Conservation (phyloP, 805 yeast species). For the Sungouiella blattae region DNA sequence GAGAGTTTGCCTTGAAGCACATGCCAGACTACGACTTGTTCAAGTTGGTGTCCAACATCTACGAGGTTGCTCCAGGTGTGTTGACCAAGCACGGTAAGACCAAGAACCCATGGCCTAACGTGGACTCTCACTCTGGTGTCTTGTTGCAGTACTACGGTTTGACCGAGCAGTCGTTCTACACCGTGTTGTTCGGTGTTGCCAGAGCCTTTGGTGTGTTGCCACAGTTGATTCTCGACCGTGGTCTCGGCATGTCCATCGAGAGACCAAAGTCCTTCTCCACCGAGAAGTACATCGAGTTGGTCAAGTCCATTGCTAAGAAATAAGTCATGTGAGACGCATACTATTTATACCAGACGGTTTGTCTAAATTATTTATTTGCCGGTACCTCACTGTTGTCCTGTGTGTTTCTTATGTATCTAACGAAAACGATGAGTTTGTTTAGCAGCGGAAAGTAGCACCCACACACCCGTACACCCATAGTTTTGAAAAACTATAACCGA, state of each 20-base stretch:
- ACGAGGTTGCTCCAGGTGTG: slow-evolving; percentile 71
- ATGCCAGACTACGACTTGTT: slow-evolving; percentile 63
- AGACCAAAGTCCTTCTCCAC: slow-evolving; percentile 60
- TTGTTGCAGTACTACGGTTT: slow-evolving; percentile 78
- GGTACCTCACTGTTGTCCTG: slow-evolving; percentile 3
- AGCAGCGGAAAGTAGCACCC: not conserved
- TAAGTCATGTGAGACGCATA: slow-evolving; percentile 3
- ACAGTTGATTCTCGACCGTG: slow-evolving; percentile 77
- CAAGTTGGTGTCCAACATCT: slow-evolving; percentile 61
- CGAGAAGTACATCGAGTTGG: slow-evolving; percentile 23
- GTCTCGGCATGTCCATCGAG: slow-evolving; percentile 74
- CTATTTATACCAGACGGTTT: not conserved
- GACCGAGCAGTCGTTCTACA: slow-evolving; percentile 68
- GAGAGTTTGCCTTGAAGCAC: slow-evolving; percentile 61
- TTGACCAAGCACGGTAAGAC: slow-evolving; percentile 78
- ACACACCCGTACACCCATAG: slow-evolving; percentile 1
- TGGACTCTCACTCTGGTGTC: slow-evolving; percentile 77
- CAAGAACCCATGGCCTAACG: slow-evolving; percentile 83
- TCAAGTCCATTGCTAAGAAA: slow-evolving; percentile 19
- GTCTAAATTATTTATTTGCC: slow-evolving; percentile 9
- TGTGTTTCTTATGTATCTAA: not conserved
- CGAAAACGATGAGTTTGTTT: not conserved
- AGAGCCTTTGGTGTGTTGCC: slow-evolving; percentile 77
- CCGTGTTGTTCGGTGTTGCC: slow-evolving; percentile 80
- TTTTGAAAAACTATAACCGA: too few relatives aligned